Base-by-base conservation (phyloP, 2,329 filamentous ascomycete genomes). In the Phialemoniopsis sp. region DNA sequence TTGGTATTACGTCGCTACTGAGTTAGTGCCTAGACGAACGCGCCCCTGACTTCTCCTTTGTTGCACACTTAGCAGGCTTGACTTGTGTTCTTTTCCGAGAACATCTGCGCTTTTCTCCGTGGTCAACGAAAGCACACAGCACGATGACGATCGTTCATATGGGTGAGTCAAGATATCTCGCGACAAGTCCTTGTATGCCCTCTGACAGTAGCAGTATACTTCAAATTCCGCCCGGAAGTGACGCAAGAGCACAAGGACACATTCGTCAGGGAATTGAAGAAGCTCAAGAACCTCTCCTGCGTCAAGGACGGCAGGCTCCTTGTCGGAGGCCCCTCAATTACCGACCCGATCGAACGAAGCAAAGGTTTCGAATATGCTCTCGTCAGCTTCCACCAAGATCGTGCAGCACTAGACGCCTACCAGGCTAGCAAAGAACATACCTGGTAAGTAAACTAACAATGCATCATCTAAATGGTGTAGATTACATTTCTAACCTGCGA, bases 361-460 rank as follows among this genome's bases (percentile, higher is more conserved):
- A 73, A 78, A 43, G 73, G 73, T 0, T 77, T 66, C 35, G 61
- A 78, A 10, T 68, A 67, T 41, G 67, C 70, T 0, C 54, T 78
- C 0, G 38, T 78, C 29, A 77, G 73, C 57, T 75, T 69, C 15
- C 75, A 78, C 35, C 49, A 64, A 5, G 55, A 72, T 16, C 53
- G 49, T 6, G 56, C 56, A 8, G 74, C 72, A 0, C 46, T 78
- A 40, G 66, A 59, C 2, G 65, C 64, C 34, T 78, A 78, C 38
- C 73, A 78, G 39, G 67, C 68, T 2, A 75, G 71, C 37, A 55
- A 61, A 4, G 72, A 78, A 41, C 73, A 78, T 47, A 63, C 73
- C 38, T 55, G 62, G 71, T 71, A 51, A 42, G 53, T 21, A 12
- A 15, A 34, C n/a, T n/a, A n/a, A n/a, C n/a, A n/a, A n/a, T n/a